Conservation (phyloP, 352 stramenopile species). For the Pythium pyrilobum region DNA sequence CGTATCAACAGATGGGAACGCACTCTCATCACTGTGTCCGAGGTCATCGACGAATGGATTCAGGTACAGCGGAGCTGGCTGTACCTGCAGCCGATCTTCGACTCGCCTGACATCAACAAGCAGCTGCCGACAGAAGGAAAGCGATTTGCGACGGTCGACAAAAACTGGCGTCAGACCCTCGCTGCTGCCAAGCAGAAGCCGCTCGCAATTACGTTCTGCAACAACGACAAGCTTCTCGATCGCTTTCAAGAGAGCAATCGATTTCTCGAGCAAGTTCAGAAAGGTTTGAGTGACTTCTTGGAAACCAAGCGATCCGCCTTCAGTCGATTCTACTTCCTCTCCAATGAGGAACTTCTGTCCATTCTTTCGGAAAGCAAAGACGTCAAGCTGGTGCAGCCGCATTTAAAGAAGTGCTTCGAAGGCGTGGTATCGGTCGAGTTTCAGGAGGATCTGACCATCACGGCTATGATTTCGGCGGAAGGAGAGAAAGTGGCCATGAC, state of each 20-base stretch:
- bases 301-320: constrained; percentile 93
- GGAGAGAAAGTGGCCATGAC: constrained; percentile 87
- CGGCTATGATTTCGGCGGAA: constrained; percentile 88
- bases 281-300: constrained; percentile 93
- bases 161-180: constrained; percentile 93
- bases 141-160: constrained; percentile 92
- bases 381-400: constrained; percentile 91
- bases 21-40: constrained; percentile 85
- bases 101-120: constrained; percentile 95
- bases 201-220: constrained; percentile 88
- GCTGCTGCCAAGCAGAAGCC: constrained; percentile 79
- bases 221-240: constrained; percentile 90
- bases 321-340: constrained; percentile 94
- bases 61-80: constrained; percentile 93
- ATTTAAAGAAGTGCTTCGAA: constrained; percentile 96
- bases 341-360: constrained; percentile 93
- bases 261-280: constrained; percentile 94
- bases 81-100: constrained; percentile 96
- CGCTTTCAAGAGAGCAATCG: constrained; percentile 92
- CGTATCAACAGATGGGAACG: constrained; percentile 90
- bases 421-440: constrained; percentile 92
- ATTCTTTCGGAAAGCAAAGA: constrained; percentile 96
- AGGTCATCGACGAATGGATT: constrained; percentile 94
- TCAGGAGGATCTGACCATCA: constrained; percentile 88
- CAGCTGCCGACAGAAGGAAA: constrained; percentile 93